Base-by-base conservation (phyloP, 345 rosid species). In the Gynandropsis gynandra region DNA sequence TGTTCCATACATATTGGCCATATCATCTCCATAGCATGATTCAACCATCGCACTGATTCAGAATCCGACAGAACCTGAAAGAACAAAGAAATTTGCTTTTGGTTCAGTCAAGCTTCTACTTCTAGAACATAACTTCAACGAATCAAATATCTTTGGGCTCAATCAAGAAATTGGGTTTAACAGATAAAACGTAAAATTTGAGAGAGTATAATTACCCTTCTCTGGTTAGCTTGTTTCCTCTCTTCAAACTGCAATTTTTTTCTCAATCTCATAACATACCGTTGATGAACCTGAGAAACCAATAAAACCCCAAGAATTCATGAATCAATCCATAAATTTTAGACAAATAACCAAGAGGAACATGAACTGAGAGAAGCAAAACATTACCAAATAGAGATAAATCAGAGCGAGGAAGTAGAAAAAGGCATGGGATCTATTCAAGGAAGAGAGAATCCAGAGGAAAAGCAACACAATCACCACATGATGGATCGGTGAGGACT, bases 1-100 rank as follows among this genome's bases (percentile, higher is more conserved):
- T 78, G 83, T 64, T 92, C 97, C 88, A 92, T 72, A 61, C 95
- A 87, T 27, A 92, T 61, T 1, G 97, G 97, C 98, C 98, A 92
- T 46, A 87, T 76, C 76, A 79, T 82, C 71, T 85, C 93, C 6
- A 81, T 63, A 4, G 90, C 83, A 60, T 92, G 72, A 64, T 92
- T 92, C 76, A 92, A 54, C 98, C 98, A 92, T 45, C 97, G 64
- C 0, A 85, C 90, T 0, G 94, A 74, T 70, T 92, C 97, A 13
- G 95, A 87, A 70, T 92, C 97, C 19, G 80, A 61, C 7, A 92
- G 74, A 19, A 83, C 85, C 98, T 55, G 63, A 52, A 56, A 36
- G 50, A 47, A 52, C 49, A 58, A 15, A 51, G 16, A 32, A 45
- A 16, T 50, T n/a, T n/a, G n/a, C n/a, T n/a, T n/a, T n/a, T n/a